These are phyloP conservation scores for Penicillium crustosum DNA, from an alignment of 2,329 filamentous ascomycete species.

Conservation along the genomic window DNA sequence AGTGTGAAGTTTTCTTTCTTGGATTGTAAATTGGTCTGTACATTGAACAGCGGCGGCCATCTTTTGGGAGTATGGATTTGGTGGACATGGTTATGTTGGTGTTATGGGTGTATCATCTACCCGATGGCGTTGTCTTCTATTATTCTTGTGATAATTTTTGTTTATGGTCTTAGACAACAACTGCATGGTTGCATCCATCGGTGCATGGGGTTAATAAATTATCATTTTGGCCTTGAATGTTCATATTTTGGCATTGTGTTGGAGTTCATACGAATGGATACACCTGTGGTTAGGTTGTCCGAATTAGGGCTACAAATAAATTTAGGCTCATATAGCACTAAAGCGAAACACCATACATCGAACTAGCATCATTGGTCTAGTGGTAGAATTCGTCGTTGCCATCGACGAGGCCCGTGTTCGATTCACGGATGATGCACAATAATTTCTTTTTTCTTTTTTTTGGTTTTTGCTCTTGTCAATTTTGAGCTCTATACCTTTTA, in stretches of 20 bases:
- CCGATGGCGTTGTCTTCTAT: slow-evolving; percentile 17
- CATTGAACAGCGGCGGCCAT: slow-evolving; percentile 10
- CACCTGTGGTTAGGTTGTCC: too few relatives aligned
- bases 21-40: slow-evolving; percentile 3
- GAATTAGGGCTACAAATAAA: rapidly evolving
- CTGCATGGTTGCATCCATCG: slow-evolving; percentile 18
- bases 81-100: slow-evolving; percentile 11
- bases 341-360: neutral
- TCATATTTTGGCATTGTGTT: neutral
- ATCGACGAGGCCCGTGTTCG: slow-evolving; percentile 50
- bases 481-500: neutral
- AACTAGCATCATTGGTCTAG: slow-evolving; percentile 46
- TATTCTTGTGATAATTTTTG: slow-evolving; percentile 4
- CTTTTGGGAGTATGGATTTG: neutral
- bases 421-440: slow-evolving; percentile 43
- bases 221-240: neutral
- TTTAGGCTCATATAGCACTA: neutral
- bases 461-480: neutral
- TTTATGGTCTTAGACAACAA: slow-evolving; percentile 13
- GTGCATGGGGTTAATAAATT: slow-evolving; percentile 19
- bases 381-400: slow-evolving; percentile 49
- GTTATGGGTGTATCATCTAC: slow-evolving; percentile 12
- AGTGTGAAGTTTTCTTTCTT: neutral
- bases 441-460: slow-evolving; percentile 9
- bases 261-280: neutral